Evolutionary conservation across 2,329 filamentous ascomycete species (phyloP).

Genomic region (Cercospora sesami): DNA sequence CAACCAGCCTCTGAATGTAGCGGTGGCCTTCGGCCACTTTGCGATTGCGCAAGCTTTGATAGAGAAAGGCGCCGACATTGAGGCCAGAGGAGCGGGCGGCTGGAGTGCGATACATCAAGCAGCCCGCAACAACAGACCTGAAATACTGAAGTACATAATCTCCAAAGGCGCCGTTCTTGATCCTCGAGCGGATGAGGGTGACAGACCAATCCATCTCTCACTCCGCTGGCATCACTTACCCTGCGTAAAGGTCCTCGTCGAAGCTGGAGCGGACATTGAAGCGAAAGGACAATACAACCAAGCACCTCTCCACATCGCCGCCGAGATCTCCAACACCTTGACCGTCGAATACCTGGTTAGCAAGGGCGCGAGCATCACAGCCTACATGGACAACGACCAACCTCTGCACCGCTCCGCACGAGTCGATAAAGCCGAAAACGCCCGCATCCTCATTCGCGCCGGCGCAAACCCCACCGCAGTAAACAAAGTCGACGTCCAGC

Average conservation of each 20-base stretch:
- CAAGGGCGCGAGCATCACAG: neutral
- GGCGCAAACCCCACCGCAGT: neutral
- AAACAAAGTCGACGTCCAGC: neutral
- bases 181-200: neutral
- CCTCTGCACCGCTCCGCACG: neutral
- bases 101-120: neutral
- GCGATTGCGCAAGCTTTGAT: neutral
- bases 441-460: neutral
- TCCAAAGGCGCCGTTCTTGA: neutral
- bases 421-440: conserved; percentile 2
- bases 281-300: neutral
- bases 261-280: neutral
- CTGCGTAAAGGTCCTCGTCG: neutral
- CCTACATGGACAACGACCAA: neutral
- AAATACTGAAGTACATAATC: neutral
- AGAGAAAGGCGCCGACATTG: neutral
- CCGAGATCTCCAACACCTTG: neutral
- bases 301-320: neutral
- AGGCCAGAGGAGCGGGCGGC: neutral
- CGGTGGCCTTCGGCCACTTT: neutral
- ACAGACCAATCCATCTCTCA: neutral
- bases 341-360: neutral
- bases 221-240: neutral
- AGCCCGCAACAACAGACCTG: neutral
- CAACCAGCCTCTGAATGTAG: neutral